Base-by-base conservation (phyloP, 768 basidiomycete species). In the Boletus rubescentipes region DNA sequence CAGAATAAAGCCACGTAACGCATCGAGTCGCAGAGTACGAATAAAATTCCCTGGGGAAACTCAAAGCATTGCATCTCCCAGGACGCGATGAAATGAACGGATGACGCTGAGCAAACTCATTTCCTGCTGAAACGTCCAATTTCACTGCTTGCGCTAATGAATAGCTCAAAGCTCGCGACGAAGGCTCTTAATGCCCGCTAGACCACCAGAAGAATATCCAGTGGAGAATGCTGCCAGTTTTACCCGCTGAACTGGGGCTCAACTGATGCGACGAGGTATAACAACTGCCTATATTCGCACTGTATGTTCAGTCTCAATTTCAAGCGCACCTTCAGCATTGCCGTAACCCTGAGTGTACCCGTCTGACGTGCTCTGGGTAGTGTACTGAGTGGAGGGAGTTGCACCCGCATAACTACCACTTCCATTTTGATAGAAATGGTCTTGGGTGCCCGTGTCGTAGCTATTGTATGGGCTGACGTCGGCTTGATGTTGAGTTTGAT, bases 281-380 rank as follows among this genome's bases (percentile, higher is more conserved):
- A 60, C 41, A 68, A 68, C 71, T 73, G 71, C 75, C 75, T 75
- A 64, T 72, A 67, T 72, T 77, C 68, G 71, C 73, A 65, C 69
- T 69, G 69, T 52, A 66, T 65, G 63, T 70, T 80, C 70, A 83
- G 77, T 82, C 81, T 84, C 74, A 84, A 83, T 72, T 66, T 81
- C 78, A 75, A 86, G 89, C 90, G 89, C 82, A 93, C 90, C 90
- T 92, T 91, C 89, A 76, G 74, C 76, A 62, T 70, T 80, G 74
- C 80, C 82, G 72, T 81, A 87, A 59, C 76, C 84, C 74, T 87
- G 84, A 70, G 77, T 58, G 57, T 70, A 78, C 51, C 79, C 80
- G 56, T 76, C 73, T 68, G 79, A 71, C 59, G 75, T 67, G 59
- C 54, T 63, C 70, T 78, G 70, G 64, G 73, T 61, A 65, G 73